Conservation (phyloP, 2,329 filamentous ascomycete species). For the Hymenoscyphus scutula region DNA sequence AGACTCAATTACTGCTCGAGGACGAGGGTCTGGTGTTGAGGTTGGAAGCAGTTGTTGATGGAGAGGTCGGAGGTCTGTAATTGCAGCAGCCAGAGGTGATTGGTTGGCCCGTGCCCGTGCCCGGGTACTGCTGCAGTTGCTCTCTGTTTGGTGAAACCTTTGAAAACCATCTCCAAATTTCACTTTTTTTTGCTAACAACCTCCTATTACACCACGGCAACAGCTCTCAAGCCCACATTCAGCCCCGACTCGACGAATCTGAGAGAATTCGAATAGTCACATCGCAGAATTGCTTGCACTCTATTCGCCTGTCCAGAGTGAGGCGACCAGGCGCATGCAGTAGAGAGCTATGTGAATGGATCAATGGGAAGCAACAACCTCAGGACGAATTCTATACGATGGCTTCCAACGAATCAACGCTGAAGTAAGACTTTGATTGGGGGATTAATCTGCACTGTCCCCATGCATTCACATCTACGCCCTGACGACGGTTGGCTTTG, state of each 20-base stretch:
- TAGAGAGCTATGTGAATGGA: slow-evolving; percentile 4
- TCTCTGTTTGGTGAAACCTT: neutral
- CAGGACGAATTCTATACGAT: neutral
- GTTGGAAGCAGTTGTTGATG: slow-evolving; percentile 8
- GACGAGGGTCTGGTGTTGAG: slow-evolving; percentile 6
- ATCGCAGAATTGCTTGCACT: neutral
- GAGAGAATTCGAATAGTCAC: neutral
- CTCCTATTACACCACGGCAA: too few relatives aligned
- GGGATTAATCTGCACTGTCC: neutral
- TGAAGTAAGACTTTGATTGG: neutral
- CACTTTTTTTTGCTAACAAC: neutral
- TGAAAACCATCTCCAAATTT: neutral
- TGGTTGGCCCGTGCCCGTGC: neutral
- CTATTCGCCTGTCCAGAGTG: neutral
- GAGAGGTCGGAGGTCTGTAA: slow-evolving; percentile 6
- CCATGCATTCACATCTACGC: too few relatives aligned
- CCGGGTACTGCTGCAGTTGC: neutral
- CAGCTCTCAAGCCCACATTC: neutral
- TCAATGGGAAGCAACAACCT: neutral
- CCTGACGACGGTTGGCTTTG: neutral
- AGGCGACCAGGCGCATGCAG: neutral
- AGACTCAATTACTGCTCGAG: slow-evolving; percentile 15
- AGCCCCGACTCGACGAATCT: neutral
- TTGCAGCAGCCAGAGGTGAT: neutral
- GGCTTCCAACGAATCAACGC: neutral